Conservation (phyloP, 179 eudicot genomes). For the Corrigiola litoralis region DNA sequence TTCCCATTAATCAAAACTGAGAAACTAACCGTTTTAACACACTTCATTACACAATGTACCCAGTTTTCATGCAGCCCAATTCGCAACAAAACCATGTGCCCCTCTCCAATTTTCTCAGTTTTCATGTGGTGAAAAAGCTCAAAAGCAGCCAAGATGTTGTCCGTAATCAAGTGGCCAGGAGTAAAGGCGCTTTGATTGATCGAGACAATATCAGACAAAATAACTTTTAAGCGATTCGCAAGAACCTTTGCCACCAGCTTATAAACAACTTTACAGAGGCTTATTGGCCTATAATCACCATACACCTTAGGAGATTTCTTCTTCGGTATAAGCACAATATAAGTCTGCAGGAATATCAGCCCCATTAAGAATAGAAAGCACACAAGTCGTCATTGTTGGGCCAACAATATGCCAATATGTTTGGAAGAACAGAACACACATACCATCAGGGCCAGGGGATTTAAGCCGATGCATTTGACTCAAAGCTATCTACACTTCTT, state of each 20-base stretch:
- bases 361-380: background rate
- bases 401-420: background rate
- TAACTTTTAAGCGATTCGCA: background rate
- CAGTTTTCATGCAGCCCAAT: background rate
- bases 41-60: background rate
- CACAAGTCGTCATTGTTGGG: fast-evolving
- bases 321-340: background rate
- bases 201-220: background rate
- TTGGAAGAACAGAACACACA: background rate
- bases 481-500: background rate
- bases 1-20: background rate
- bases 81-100: background rate
- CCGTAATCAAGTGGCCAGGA: background rate
- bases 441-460: background rate
- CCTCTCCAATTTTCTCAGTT: background rate
- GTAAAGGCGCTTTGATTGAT: background rate
- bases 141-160: background rate
- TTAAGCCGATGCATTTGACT: background rate
- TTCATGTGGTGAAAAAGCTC: background rate
- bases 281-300: background rate
- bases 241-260: background rate
- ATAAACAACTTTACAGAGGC: background rate
- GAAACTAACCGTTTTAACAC: background rate
- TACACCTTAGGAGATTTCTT: background rate
- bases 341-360: background rate